Conservation (phyloP, 2,329 filamentous ascomycete genomes). For the Myriosclerotinia duriaeana region DNA sequence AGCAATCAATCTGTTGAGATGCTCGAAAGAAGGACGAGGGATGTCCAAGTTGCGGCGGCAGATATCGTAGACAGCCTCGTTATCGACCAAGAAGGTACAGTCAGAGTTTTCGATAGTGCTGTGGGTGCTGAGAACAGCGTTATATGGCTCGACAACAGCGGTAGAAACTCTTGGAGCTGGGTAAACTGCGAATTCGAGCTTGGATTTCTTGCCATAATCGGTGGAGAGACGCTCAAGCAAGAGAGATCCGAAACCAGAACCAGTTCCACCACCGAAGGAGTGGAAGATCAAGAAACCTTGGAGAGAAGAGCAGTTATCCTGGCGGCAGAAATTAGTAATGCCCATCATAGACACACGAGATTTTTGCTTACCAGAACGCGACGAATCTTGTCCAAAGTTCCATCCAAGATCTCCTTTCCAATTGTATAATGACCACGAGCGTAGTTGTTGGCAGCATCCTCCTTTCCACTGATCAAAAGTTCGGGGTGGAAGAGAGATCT, state of each 20-base stretch:
- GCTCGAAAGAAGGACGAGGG: slow-evolving; percentile 62
- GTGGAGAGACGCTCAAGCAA: slow-evolving; percentile 62
- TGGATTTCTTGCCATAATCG: slow-evolving; percentile 67
- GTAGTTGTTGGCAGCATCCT: slow-evolving; percentile 70
- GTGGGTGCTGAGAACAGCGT: slow-evolving; percentile 57
- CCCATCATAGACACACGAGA: neutral
- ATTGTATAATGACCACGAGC: slow-evolving; percentile 68
- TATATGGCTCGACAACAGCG: slow-evolving; percentile 68
- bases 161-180: slow-evolving; percentile 63
- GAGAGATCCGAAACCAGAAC: slow-evolving; percentile 65
- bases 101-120: slow-evolving; percentile 66
- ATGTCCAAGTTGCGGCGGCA: slow-evolving; percentile 65
- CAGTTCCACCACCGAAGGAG: slow-evolving; percentile 67
- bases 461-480: slow-evolving; percentile 65
- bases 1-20: slow-evolving; percentile 65
- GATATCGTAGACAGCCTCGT: slow-evolving; percentile 68
- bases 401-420: slow-evolving; percentile 65
- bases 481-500: slow-evolving; percentile 66
- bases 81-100: slow-evolving; percentile 68
- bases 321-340: slow-evolving; percentile 20
- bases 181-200: slow-evolving; percentile 66
- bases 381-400: slow-evolving; percentile 62
- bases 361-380: slow-evolving; percentile 55
- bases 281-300: slow-evolving; percentile 69
- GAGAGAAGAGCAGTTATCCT: slow-evolving; percentile 65